Conservation (phyloP, 2,329 filamentous ascomycete species). For the Alternaria viburni region DNA sequence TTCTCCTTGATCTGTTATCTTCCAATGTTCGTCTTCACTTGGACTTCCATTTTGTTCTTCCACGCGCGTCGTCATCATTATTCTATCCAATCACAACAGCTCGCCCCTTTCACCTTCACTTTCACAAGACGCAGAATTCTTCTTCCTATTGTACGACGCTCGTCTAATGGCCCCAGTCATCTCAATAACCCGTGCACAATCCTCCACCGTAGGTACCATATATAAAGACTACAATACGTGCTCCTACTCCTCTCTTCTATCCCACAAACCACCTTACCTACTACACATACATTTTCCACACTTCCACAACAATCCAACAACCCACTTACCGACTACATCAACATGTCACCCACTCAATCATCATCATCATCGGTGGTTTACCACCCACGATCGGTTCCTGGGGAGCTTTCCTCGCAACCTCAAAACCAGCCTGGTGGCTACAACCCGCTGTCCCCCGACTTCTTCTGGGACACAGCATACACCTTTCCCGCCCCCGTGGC, state of each 20-base stretch:
- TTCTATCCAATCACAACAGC: background rate
- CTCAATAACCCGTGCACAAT: background rate
- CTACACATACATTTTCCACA: background rate
- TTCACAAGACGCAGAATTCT: background rate
- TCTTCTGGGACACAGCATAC: background rate
- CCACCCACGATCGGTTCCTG: background rate
- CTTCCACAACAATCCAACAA: background rate
- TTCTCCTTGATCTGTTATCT: fast-evolving
- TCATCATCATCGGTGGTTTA: background rate
- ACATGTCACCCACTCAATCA: background rate
- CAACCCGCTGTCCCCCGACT: background rate
- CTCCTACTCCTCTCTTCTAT: background rate
- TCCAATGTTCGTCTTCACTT: background rate
- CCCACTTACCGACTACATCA: background rate
- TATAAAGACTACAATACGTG: background rate
- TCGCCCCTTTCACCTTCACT: background rate
- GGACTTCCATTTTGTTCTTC: background rate
- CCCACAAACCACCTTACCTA: background rate
- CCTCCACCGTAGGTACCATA: background rate
- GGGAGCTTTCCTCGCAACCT: fast-evolving
- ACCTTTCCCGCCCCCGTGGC: background rate
- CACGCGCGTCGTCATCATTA: background rate
- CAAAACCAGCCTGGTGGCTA: background rate
- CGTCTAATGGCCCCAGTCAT: background rate
- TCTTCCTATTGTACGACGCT: background rate